Base-by-base conservation (phyloP, 2,329 filamentous ascomycete species). In the Neoscytalidium dimidiatum region DNA sequence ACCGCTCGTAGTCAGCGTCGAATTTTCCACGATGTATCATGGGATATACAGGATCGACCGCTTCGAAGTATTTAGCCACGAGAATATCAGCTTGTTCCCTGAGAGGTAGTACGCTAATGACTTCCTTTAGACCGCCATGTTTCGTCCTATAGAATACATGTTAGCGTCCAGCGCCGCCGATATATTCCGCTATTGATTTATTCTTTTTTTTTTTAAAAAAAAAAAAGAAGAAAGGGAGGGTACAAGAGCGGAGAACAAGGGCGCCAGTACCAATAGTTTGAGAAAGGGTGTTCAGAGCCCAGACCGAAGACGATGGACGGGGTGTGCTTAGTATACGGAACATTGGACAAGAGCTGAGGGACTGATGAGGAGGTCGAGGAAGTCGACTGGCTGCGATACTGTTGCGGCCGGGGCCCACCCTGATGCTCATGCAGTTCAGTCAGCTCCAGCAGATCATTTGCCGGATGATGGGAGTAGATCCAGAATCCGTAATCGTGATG, bases 231-330 rank as follows among this genome's bases (percentile, higher is more conserved):
- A n/a, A n/a, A n/a, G 14, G 17, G 3, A 5, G 11, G n/a, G 38
- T 3, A n/a, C 13, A 21, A 17, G 33, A 19, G 6, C 6, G 28
- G 31, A 31, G 11, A 29, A 26, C 13, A 41, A 31, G 4, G 14
- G n/a, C 33, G 19, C n/a, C 21, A 29, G n/a, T 49, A 49, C 91
- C 91, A 94, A 76, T 94, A 94, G 73, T 94, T 94, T 71, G 90
- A 88, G 73, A 93, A 93, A 0, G 90, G 90, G 72, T 92, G 90
- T 72, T 92, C 89, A 0, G 89, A 88, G 14, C 90, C 90, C 68
- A 92, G 88, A n/a, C 91, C 91, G 73, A 94, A 94, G 64, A 93
- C 89, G 68, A 92, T 92, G 64, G 89, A 91, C 1, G 89, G 88
- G 6, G 88, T 88, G 9, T 89, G 86, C 46, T 86, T 83, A 0